Evolutionary conservation across 2,329 filamentous ascomycete genomes (phyloP).

Genomic region (Parastagonospora nodorum): DNA sequence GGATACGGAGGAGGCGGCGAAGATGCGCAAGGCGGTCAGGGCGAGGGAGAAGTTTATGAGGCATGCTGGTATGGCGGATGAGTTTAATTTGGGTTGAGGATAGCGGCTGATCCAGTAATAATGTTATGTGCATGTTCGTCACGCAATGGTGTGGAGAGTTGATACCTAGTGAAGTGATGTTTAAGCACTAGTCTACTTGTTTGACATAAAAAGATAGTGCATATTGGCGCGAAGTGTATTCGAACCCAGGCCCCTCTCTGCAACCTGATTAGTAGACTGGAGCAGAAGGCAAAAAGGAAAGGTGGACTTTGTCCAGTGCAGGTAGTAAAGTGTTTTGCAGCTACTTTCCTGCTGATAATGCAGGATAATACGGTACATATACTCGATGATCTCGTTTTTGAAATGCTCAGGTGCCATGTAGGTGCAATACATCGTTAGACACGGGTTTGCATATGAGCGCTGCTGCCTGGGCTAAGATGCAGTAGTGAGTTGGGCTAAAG

Average conservation of each 20-base stretch:
- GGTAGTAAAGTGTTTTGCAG: neutral
- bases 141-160: neutral
- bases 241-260: neutral
- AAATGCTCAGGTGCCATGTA: too few species aligned
- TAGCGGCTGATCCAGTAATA: neutral
- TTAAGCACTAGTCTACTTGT: neutral
- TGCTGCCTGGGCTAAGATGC: too few species aligned
- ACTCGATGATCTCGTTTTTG: neutral
- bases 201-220: neutral
- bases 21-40: constrained; percentile 64
- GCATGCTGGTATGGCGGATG: constrained; percentile 62
- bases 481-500: too few species aligned
- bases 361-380: neutral
- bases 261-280: neutral
- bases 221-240: neutral
- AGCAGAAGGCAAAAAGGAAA: neutral
- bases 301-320: neutral
- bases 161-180: neutral
- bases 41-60: constrained; percentile 51
- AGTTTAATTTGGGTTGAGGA: constrained; percentile 69
- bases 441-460: too few species aligned
- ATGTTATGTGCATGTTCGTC: neutral
- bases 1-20: constrained; percentile 63
- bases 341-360: neutral
- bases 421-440: too few species aligned